phyloP scores from a whole-genome alignment of 306 rosid genomes.

The Casuarina equisetifolia region DNA sequence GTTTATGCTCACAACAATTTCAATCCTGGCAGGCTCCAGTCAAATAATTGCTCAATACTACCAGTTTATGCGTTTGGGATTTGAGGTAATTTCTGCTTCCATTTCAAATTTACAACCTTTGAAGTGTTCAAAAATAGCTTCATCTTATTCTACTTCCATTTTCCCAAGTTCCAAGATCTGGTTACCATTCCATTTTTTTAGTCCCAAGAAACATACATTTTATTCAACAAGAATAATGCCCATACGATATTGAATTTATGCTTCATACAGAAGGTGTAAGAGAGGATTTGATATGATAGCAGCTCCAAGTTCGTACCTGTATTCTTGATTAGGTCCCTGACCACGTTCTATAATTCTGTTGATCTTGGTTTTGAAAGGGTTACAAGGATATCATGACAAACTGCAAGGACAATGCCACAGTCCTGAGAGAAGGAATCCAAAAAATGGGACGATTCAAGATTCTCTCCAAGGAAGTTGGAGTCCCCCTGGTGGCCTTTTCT shows the following conservation, averaged over 20 bases:
- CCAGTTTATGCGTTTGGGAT: conserved; percentile 52
- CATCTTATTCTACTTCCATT: neutral
- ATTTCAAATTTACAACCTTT: neutral
- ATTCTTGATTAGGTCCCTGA: neutral
- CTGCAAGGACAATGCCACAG: conserved; percentile 61
- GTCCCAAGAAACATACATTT: too few species aligned
- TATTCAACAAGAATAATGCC: too few species aligned
- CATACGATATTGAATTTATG: too few species aligned
- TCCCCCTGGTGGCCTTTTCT: conserved; percentile 79
- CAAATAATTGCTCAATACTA: conserved; percentile 62
- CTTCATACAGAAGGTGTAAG: too few species aligned
- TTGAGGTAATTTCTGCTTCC: conserved; percentile 36
- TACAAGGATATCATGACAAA: conserved; percentile 74
- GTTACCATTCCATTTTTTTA: too few species aligned
- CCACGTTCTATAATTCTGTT: neutral
- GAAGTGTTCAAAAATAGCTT: neutral
- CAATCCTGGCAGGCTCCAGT: conserved; percentile 47
- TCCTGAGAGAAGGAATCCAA: conserved; percentile 57
- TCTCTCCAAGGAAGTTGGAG: conserved; percentile 75
- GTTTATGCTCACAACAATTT: neutral
- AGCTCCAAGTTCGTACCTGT: too few species aligned
- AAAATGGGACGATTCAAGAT: conserved; percentile 62
- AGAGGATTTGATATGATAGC: too few species aligned
- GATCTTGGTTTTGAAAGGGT: conserved; percentile 42
- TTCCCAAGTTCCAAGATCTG: neutral